phyloP scores from a whole-genome alignment of 345 rosid species.

The Eucalyptus shirleyi region DNA sequence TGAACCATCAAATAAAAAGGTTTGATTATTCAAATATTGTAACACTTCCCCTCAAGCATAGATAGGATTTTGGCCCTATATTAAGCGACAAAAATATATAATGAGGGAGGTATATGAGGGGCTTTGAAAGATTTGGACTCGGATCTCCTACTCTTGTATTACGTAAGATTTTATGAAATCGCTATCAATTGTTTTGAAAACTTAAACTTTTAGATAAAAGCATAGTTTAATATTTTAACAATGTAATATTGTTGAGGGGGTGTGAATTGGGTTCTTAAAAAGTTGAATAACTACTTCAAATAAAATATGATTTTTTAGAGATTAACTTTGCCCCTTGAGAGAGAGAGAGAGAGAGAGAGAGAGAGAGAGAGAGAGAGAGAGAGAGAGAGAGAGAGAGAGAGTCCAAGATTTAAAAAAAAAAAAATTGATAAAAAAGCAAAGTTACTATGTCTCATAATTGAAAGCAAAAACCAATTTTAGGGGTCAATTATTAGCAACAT shows the following conservation, averaged over 20 bases:
- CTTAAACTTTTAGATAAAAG: not conserved
- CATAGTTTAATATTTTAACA: not conserved
- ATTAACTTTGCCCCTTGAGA: not conserved
- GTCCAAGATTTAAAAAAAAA: not conserved
- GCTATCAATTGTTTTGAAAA: not conserved
- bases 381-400: not conserved
- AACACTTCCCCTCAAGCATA: not conserved
- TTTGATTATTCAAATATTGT: too few relatives aligned
- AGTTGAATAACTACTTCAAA: not conserved
- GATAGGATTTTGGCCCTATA: not conserved
- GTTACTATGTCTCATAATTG: not conserved
- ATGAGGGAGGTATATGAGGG: not conserved
- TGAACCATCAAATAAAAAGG: not conserved
- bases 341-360: not conserved
- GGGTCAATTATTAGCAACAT: not conserved
- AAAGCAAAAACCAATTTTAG: not conserved
- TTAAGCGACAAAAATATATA: not conserved
- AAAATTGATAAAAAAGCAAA: not conserved
- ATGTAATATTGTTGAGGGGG: not conserved
- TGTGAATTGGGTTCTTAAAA: not conserved
- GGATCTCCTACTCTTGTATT: not conserved
- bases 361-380: not conserved
- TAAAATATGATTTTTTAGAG: not conserved
- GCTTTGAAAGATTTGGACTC: not conserved
- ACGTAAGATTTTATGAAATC: not conserved